Evolutionary conservation across 192 early-diverging fungal species (phyloP).

Genomic region (Coemansia sp.): DNA sequence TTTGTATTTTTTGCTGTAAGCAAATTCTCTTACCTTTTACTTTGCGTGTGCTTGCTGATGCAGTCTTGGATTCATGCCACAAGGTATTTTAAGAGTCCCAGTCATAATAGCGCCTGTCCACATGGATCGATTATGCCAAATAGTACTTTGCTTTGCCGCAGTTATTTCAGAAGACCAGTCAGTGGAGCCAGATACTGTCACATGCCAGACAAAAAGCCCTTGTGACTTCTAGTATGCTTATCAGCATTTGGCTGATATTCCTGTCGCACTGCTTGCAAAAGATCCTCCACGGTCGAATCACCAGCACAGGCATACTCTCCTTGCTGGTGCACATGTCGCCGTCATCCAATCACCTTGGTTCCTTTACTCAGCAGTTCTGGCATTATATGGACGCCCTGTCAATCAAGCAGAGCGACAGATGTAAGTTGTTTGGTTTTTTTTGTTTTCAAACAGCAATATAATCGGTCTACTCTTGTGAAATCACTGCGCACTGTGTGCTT

Average conservation of each 20-base stretch:
- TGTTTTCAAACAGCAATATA: too few species aligned
- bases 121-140: neutral
- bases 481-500: conserved; percentile 9
- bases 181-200: neutral
- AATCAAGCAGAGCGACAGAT: neutral
- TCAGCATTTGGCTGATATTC: neutral
- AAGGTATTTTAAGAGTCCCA: too few species aligned
- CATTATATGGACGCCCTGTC: conserved; percentile 12
- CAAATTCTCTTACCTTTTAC: too few species aligned
- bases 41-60: too few species aligned
- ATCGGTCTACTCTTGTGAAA: neutral
- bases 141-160: neutral
- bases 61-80: too few species aligned
- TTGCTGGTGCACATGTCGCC: neutral
- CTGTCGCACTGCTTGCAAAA: conserved; percentile 7
- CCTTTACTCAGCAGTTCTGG: neutral
- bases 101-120: too few species aligned
- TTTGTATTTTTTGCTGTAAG: too few species aligned
- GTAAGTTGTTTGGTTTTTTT: too few species aligned
- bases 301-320: neutral
- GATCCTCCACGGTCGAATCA: conserved; percentile 1
- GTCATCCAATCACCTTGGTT: neutral
- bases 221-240: neutral
- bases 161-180: neutral
- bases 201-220: neutral